Percentiles rank a stretch among this genome's conserved stretches.
These are phyloP conservation scores for Aeschynomene evenia DNA, from an alignment of 306 rosid genomes.

Conservation along the genomic window DNA sequence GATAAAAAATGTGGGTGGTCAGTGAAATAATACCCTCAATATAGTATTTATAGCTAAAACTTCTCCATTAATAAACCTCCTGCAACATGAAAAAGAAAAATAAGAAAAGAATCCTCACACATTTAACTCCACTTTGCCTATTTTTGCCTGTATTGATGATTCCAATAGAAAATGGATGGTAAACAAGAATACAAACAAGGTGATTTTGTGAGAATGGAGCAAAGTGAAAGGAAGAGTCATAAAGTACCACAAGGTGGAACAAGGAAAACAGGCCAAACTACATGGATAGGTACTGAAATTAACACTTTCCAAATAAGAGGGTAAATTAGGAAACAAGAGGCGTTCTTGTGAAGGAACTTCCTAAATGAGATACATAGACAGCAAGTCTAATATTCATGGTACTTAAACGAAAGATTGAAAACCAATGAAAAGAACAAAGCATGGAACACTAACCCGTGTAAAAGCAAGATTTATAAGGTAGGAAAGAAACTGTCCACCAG, in stretches of 20 bases:
- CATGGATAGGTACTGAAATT: not conserved
- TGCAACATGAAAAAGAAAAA: too few relatives aligned
- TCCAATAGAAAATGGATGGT: not conserved
- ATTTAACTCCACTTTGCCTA: not conserved
- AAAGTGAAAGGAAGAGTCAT: not conserved
- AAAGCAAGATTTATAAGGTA: conserved; percentile 74
- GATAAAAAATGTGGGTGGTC: conserved; percentile 12
- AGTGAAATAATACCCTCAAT: conserved; percentile 5
- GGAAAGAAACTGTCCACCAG: conserved; percentile 87
- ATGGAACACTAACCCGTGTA: conserved; percentile 37
- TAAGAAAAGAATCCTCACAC: not conserved
- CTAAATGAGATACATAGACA: not conserved
- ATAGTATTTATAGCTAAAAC: not conserved
- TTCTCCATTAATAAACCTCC: too few relatives aligned
- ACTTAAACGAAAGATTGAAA: not conserved
- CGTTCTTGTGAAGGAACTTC: not conserved
- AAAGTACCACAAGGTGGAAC: not conserved
- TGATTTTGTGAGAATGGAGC: not conserved
- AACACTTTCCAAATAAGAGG: not conserved
- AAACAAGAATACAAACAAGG: not conserved
- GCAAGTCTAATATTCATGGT: not conserved
- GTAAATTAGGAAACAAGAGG: not conserved
- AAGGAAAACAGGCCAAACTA: too few relatives aligned
- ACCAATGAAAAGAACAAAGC: not conserved
- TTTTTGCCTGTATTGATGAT: not conserved